Evolutionary conservation across 2,329 filamentous ascomycete species (phyloP), one percentile per base, ranked within the genome.

Genomic region (Ustulina deusta): DNA sequence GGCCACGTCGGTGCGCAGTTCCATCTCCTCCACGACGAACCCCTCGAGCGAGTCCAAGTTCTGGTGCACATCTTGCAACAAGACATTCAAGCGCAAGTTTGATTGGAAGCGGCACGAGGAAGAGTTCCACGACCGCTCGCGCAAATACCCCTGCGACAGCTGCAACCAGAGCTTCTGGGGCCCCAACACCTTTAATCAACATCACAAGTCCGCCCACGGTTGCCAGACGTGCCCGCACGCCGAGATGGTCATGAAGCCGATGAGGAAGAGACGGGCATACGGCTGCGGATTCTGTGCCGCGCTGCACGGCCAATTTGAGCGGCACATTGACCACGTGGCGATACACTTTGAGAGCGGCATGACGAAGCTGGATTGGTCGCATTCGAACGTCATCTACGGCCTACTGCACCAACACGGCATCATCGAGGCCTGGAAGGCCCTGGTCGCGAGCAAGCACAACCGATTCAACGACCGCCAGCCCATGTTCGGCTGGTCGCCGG

Each of bases 81-180:
- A 89, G 56, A 89, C 87, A 52, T 89, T 91, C 75, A 89, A 89
- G 80, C 85, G 88, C 71, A 90, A 90, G 75, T 89, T 89, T 70
- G 88, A 91, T 77, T 91, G 87, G 89, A 90, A 90, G 78, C 85
- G 87, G 36, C 89, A 91, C 77, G 88, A 91, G 76, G 89, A 90
- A 73, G 88, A 90, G 77, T 90, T 90, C 74, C 89, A 91, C 78
- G 89, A 91, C 81, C 87, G 89, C 62, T 87, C 87, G 81, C 86
- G 89, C 70, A 90, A 89, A 74, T 91, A 90, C 77, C 87, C 88
- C 13, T 91, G 89, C 73, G 88, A 89, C 6, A 88, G 89, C 71
- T 91, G 89, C 79, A 90, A 90, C 77, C 87, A 89, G 73, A 88
- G 87, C 74, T 90, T 91, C 78, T 90, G 88, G 83, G 88, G 88